Evolutionary conservation across 2,329 filamentous ascomycete species (phyloP), one percentile per base, ranked within the genome.

Genomic region (Diaporthe australafricana): DNA sequence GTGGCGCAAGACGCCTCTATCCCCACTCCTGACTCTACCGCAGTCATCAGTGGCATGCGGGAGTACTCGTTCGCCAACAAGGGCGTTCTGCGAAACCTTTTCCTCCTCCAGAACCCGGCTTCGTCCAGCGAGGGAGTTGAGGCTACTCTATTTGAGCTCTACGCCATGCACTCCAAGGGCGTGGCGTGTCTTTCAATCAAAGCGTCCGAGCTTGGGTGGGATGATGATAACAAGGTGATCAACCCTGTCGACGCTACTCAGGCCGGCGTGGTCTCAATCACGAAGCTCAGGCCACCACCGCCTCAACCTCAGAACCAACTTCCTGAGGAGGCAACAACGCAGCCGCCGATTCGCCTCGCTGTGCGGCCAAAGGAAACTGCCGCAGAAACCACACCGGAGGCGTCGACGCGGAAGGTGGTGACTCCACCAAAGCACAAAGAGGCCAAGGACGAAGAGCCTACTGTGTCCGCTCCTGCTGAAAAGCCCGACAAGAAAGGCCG

Each of bases 121-220:
- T 88, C 90, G 74, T 83, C 87, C 8, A 87, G 90, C 72, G 88
- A 89, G 48, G 86, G 86, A 30, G 91, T 92, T 27, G 93, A 96
- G 75, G 90, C 90, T 20, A 91, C 92, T 0, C 84, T 98, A 17
- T 98, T 99, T 78, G 96, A 99, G 84, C 87, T 99, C 12, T 99
- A 99, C 80, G 93, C 94, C 40, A 97, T 98, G 92, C 96, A 99
- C 82, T 98, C 96, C 14, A 97, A 95, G 84, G 96, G 96, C 73
- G 95, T 98, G n/a, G 95, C 95, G 22, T 96, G 94, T 77, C 81
- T 98, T 68, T 91, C 91, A 75, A 91, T 99, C 80, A 96, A 93
- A 81, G 94, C 96, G 80, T 90, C 92, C 66, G 96, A 98, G 82
- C 87, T 99, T 62, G 96, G 97, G 38, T 98, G 95, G 95, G 93